These are phyloP conservation scores for Phytophthora cactorum DNA, from an alignment of 352 stramenopile genomes.

Conservation along the genomic window DNA sequence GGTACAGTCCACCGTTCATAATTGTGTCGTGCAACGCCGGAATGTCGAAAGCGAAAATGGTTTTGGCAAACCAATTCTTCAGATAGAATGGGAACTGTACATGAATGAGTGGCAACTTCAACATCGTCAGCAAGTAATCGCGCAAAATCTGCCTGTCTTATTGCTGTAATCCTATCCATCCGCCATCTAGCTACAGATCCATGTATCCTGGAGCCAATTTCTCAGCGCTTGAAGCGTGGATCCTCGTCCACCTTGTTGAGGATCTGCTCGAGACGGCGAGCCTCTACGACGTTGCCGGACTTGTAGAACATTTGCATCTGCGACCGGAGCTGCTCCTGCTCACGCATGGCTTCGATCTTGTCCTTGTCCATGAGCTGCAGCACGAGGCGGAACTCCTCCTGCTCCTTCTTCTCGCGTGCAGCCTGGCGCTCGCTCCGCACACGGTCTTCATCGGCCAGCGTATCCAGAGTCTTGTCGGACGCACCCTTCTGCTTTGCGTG, in stretches of 20 bases:
- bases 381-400: constrained; percentile 79
- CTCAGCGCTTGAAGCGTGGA: constrained; percentile 36
- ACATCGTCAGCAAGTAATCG: too few relatives aligned
- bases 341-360: constrained; percentile 89
- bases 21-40: too few relatives aligned
- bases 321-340: constrained; percentile 80
- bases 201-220: background rate
- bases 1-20: too few relatives aligned
- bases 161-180: background rate
- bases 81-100: too few relatives aligned
- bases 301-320: constrained; percentile 94
- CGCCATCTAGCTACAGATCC: constrained; percentile 4
- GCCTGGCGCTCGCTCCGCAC: constrained; percentile 65
- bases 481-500: constrained; percentile 36
- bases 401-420: constrained; percentile 61
- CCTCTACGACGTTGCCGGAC: constrained; percentile 84
- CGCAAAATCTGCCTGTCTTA: background rate
- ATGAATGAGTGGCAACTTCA: too few relatives aligned
- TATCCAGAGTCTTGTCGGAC: constrained; percentile 23
- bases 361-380: constrained; percentile 85
- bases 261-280: constrained; percentile 83
- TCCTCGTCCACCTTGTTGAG: constrained; percentile 71
- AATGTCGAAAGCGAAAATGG: too few relatives aligned
- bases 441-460: constrained; percentile 64
- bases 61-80: too few relatives aligned